Base-by-base conservation (phyloP, 2,329 filamentous ascomycete species). In the Passalora sequoiae region DNA sequence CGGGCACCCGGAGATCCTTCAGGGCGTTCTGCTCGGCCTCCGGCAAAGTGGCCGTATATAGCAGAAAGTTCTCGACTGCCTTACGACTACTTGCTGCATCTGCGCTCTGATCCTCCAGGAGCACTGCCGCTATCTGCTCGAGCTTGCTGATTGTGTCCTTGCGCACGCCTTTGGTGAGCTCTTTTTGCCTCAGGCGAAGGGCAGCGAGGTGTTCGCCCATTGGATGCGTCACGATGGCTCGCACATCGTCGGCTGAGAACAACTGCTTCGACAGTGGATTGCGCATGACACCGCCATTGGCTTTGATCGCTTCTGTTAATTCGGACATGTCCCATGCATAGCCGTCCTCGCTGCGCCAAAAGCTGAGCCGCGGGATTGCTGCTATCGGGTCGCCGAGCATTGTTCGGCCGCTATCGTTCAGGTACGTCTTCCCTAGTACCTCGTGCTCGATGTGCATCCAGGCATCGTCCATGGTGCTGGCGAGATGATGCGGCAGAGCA, bases 291-390 rank as follows among this genome's bases (percentile, higher is more conserved):
- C 43, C 43, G 6, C 37, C 30, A n/a, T 45, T 45, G 3, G 38
- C 29, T 19, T 37, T 41, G 17, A 46, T 29, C 10, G 43, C 38
- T 8, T 24, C n/a, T 17, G 43, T 38, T 15, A 46, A 15, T 17
- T 46, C 43, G 7, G 22, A 30, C 43, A 46, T 41, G 22, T 41
- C 43, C 43, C 43, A 46, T n/a, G 38, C 43, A 20, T 41, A 41
- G 10, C 38, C 43, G 20, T 41, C 43, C 12, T 38, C 43, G 20
- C 24, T 45, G 10, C 19, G 20, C 30, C 24, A 46, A 32, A 46
- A 46, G 10, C 21, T 28, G 6, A 8, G 4, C 7, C 43, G 36
- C 1, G 32, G 22, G 32, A 46, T 38, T 4, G 25, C 10, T 2
- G 24, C 7, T n/a, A 46, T 37, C 3, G 38, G 24, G n/a, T 41